Conservation (phyloP, 1,284 basidiomycete species). For the Cystobasidiaceae sp. region DNA sequence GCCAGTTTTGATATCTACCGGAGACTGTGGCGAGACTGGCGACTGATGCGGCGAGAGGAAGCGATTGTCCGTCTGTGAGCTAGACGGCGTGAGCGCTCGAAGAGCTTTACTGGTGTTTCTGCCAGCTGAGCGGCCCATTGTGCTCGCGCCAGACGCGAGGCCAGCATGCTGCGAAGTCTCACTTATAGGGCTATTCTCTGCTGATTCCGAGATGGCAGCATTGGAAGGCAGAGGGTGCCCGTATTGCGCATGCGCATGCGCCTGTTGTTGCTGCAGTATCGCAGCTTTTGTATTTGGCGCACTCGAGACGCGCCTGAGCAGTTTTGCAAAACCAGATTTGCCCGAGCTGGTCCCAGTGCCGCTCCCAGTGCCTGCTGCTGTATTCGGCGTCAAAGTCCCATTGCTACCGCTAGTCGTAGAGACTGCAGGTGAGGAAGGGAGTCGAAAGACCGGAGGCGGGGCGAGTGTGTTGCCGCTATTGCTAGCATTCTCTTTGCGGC, state of each 20-base stretch:
- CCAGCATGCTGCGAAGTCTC: conserved; percentile 50
- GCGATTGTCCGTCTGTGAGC: conserved; percentile 62
- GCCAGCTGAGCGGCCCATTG: not conserved
- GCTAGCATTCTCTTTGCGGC: not conserved
- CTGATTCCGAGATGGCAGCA: too few relatives aligned
- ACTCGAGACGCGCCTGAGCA: conserved; percentile 89
- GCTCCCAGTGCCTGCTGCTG: not conserved
- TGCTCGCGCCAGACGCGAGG: conserved; percentile 38
- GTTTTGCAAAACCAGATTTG: conserved; percentile 43
- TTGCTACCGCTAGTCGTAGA: not conserved
- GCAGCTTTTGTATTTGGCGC: conserved; percentile 93
- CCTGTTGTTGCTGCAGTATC: conserved; percentile 52
- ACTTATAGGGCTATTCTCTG: conserved; percentile 36
- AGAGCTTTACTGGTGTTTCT: not conserved
- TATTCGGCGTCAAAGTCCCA: not conserved
- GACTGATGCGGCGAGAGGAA: conserved; percentile 53
- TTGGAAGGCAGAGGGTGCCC: conserved; percentile 34
- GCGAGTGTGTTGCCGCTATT: conserved; percentile 10
- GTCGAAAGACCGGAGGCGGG: conserved; percentile 4
- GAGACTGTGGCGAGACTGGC: conserved; percentile 37
- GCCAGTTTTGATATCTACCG: conserved; percentile 33
- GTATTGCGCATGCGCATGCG: not conserved
- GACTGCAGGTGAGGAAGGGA: conserved; percentile 4
- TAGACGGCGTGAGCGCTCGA: conserved; percentile 44
- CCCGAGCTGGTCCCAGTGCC: not conserved